Evolutionary conservation across 2,329 filamentous ascomycete genomes (phyloP).

Genomic region (Aspergillus chevalieri): DNA sequence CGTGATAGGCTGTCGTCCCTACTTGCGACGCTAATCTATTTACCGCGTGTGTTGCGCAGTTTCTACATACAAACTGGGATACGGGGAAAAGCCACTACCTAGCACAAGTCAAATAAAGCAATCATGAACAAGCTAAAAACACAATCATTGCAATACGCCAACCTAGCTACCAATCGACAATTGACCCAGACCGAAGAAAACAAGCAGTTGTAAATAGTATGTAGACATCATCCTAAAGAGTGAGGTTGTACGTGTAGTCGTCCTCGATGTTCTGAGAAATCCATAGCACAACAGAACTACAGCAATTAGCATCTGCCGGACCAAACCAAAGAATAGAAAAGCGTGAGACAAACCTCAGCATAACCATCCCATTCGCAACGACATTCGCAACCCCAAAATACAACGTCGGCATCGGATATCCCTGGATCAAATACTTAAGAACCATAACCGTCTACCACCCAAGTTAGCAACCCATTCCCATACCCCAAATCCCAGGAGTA

Average conservation of each 20-base stretch:
- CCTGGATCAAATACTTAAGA: conserved; percentile 59
- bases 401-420: conserved; percentile 55
- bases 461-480: conserved; percentile 4
- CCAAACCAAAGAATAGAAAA: not conserved
- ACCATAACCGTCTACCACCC: conserved; percentile 54
- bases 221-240: conserved; percentile 40
- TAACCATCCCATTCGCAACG: conserved; percentile 58
- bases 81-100: no score
- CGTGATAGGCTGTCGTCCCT: no score
- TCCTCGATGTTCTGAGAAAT: conserved; percentile 68
- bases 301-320: conserved; percentile 16
- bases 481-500: not conserved
- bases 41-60: no score
- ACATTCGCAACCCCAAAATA: conserved; percentile 65
- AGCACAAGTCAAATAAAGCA: not conserved
- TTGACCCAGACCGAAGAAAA: no score
- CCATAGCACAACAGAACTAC: conserved; percentile 60
- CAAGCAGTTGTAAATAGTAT: no score
- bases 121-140: no score
- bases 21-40: no score
- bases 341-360: conserved; percentile 51
- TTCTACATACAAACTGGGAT: no score
- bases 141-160: no score
- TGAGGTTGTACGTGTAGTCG: conserved; percentile 64
- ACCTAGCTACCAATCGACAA: no score